These are phyloP conservation scores for Poa pratensis DNA, from an alignment of 176 grass and related monocot species.

Conservation along the genomic window DNA sequence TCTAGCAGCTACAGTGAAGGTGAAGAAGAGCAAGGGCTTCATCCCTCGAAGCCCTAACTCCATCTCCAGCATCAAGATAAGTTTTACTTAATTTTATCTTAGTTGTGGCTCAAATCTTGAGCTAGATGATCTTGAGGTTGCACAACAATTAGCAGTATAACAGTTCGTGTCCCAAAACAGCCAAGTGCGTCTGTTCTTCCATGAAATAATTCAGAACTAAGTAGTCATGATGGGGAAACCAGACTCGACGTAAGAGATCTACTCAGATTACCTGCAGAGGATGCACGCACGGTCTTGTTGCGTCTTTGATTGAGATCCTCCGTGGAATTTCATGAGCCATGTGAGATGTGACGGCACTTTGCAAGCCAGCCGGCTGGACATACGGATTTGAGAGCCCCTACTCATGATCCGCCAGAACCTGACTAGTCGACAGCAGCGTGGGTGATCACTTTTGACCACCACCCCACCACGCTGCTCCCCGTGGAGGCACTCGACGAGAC, in stretches of 20 bases:
- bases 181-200: not conserved
- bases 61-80: no score
- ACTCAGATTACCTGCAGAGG: constrained; percentile 54
- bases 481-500: no score
- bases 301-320: constrained; percentile 43
- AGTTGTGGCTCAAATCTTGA: no score
- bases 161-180: not conserved
- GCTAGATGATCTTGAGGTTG: no score
- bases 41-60: no score
- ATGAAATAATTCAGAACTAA: not conserved
- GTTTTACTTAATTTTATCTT: no score
- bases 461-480: no score
- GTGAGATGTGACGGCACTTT: not conserved
- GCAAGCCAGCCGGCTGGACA: not conserved
- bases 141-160: not conserved
- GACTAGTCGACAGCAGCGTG: accelerated
- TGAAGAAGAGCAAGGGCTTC: no score
- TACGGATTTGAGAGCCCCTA: no score
- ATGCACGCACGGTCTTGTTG: constrained; percentile 32
- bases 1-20: no score
- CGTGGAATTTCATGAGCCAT: constrained; percentile 32
- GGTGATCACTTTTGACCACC: no score
- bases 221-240: not conserved
- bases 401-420: no score
- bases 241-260: not conserved